These are phyloP conservation scores for Phytophthora pseudosyringae DNA, from an alignment of 352 stramenopile species.

Conservation along the genomic window DNA sequence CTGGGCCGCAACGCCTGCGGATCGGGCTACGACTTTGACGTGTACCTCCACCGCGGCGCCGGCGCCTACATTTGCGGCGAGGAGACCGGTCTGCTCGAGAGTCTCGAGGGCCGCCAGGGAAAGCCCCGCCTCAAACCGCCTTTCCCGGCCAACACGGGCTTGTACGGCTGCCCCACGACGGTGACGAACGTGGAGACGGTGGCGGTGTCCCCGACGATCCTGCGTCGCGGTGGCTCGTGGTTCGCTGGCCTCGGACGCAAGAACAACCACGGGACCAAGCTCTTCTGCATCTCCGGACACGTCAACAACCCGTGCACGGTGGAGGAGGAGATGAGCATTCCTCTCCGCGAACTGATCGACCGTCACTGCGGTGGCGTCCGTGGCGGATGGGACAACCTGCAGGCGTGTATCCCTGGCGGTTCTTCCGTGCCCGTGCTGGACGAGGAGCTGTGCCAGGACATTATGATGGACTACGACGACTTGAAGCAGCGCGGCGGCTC, in stretches of 20 bases:
- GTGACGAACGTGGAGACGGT: slow-evolving; percentile 99
- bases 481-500: slow-evolving; percentile 95
- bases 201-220: slow-evolving; percentile 97
- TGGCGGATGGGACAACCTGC: slow-evolving; percentile 98
- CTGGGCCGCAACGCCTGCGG: slow-evolving; percentile 97
- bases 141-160: slow-evolving; percentile 98
- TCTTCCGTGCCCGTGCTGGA: slow-evolving; percentile 97
- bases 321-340: slow-evolving; percentile 99
- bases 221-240: slow-evolving; percentile 96
- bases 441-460: slow-evolving; percentile 94
- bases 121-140: slow-evolving; percentile 99
- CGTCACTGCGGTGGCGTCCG: slow-evolving; percentile 98
- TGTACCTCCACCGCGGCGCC: slow-evolving; percentile 98
- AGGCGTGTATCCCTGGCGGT: slow-evolving; percentile 97
- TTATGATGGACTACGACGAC: slow-evolving; percentile 99
- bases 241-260: slow-evolving; percentile 97
- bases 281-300: slow-evolving; percentile 99
- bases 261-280: slow-evolving; percentile 99
- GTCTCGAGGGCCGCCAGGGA: slow-evolving; percentile 96
- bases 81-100: slow-evolving; percentile 98
- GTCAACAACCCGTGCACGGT: slow-evolving; percentile 99
- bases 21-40: slow-evolving; percentile 99
- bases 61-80: slow-evolving; percentile 99
- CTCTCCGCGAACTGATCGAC: slow-evolving; percentile 98
- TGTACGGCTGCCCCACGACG: slow-evolving; percentile 99